Evolutionary conservation across 768 basidiomycete genomes (phyloP).

Genomic region (Pisolithus tinctorius): DNA sequence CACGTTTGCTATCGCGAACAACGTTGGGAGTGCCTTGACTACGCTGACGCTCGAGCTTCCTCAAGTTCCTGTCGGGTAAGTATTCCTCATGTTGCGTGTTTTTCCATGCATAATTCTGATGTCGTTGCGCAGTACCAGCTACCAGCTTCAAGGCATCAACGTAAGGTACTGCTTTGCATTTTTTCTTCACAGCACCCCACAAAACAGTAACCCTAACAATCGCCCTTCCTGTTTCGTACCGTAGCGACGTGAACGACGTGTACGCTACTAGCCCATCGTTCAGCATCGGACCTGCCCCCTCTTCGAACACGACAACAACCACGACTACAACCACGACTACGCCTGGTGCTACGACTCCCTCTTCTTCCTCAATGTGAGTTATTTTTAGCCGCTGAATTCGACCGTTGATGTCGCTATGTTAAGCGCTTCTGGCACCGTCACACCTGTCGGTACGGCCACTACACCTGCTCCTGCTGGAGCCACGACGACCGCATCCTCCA

Average conservation of each 20-base stretch:
- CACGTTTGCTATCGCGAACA: slow-evolving; percentile 49
- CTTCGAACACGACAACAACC: not conserved
- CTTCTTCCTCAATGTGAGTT: slow-evolving; percentile 7
- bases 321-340: slow-evolving; percentile 7
- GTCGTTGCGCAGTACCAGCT: slow-evolving; percentile 32
- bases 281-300: slow-evolving; percentile 25
- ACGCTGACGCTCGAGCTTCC: slow-evolving; percentile 38
- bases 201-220: not conserved
- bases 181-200: not conserved
- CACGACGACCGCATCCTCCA: slow-evolving; percentile 4
- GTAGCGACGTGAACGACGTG: slow-evolving; percentile 39
- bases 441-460: slow-evolving; percentile 8
- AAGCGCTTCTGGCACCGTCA: not conserved
- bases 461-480: slow-evolving; percentile 2
- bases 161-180: slow-evolving; percentile 24
- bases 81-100: not conserved
- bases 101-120: not conserved
- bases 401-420: not conserved
- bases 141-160: slow-evolving; percentile 42
- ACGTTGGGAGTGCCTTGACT: slow-evolving; percentile 33
- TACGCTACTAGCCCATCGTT: slow-evolving; percentile 37
- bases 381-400: not conserved
- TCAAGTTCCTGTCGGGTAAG: slow-evolving; percentile 39
- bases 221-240: not conserved
- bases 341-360: slow-evolving; percentile 8